Percentiles rank a stretch among this genome's conserved stretches.
phyloP scores from a whole-genome alignment of 2,329 filamentous ascomycete species.

The Coleophoma cylindrospora region DNA sequence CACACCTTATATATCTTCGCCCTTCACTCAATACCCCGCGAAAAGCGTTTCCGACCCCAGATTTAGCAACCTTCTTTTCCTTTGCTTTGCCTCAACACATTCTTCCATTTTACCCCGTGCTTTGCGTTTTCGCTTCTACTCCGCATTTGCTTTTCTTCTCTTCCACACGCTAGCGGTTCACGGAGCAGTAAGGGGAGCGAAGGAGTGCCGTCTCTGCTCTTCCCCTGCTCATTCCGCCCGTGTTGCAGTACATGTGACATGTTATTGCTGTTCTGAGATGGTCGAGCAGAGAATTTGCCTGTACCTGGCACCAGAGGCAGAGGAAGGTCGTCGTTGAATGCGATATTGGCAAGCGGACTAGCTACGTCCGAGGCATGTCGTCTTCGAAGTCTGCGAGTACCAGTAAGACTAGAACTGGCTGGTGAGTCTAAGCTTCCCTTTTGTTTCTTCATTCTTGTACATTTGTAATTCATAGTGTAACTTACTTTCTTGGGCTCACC shows the following conservation, averaged over 20 bases:
- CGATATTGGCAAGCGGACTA: too few relatives aligned
- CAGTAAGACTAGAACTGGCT: slow-evolving; percentile 4
- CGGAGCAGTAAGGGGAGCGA: too few relatives aligned
- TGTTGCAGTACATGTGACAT: too few relatives aligned
- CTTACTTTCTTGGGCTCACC: neutral
- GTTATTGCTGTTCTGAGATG: neutral
- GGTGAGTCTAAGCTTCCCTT: slow-evolving; percentile 1
- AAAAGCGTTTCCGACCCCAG: neutral
- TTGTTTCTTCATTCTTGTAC: neutral
- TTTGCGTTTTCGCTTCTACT: neutral
- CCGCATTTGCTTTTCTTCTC: neutral
- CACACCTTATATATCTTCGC: neutral
- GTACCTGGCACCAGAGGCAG: neutral
- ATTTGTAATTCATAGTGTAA: neutral
- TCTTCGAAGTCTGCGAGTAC: too few relatives aligned
- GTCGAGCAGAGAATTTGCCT: neutral
- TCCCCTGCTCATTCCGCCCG: too few relatives aligned
- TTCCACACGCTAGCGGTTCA: too few relatives aligned
- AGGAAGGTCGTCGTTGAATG: too few relatives aligned
- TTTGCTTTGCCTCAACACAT: neutral
- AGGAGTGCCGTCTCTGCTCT: too few relatives aligned
- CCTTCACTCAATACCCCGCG: too few relatives aligned
- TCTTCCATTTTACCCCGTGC: neutral
- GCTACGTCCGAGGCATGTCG: too few relatives aligned
- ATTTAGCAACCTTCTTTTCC: neutral